Percentiles rank a stretch among this genome's conserved stretches.
phyloP scores from a whole-genome alignment of 108 stramenopile genomes.

The Cylindrotheca fusiformis region DNA sequence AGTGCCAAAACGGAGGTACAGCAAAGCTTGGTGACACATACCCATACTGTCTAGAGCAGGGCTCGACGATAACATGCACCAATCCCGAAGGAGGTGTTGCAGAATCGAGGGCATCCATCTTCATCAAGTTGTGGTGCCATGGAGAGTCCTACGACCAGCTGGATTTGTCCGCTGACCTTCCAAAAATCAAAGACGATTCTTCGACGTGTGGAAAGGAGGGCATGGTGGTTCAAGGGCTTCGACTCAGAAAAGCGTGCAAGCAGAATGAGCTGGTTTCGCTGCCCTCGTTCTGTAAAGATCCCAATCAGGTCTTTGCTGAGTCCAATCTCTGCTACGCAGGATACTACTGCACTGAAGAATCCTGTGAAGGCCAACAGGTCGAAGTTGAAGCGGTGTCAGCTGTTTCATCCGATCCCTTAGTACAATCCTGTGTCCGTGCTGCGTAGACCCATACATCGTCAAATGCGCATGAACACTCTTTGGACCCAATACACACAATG shows the following conservation, averaged over 20 bases:
- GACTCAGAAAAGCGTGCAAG: not conserved
- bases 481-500: no score
- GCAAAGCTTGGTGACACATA: not conserved
- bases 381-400: not conserved
- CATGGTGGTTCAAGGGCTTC: constrained; percentile 2
- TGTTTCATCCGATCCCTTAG: not conserved
- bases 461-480: not conserved
- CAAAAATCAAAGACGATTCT: not conserved
- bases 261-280: not conserved
- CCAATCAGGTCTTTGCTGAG: not conserved
- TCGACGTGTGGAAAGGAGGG: constrained; percentile 2
- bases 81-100: not conserved
- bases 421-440: not conserved
- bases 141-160: constrained; percentile 6
- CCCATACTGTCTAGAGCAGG: not conserved
- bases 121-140: constrained; percentile 8
- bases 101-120: not conserved
- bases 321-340: not conserved
- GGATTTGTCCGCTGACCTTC: not conserved
- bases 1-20: constrained; percentile 3
- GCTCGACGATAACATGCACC: constrained; percentile 4
- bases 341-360: not conserved
- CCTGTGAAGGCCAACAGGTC: not conserved
- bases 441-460: not conserved
- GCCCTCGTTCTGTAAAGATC: not conserved